Conservation (phyloP, 768 basidiomycete species). For the Nidularia pulvinata region DNA sequence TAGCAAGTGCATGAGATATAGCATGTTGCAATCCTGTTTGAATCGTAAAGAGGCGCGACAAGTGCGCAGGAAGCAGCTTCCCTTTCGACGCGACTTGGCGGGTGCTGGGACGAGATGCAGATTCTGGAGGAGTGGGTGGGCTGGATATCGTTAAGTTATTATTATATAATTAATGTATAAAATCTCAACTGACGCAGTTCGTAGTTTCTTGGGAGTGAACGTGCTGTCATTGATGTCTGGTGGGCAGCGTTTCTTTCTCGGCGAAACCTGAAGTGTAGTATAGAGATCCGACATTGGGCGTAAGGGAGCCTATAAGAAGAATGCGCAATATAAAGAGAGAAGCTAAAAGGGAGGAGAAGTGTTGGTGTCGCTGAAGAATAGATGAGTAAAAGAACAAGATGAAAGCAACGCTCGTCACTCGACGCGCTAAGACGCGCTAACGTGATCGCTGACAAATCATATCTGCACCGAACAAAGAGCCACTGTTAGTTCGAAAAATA, state of each 20-base stretch:
- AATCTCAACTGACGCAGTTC: slow-evolving; percentile 44
- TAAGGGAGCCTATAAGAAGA: neutral
- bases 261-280: slow-evolving; percentile 61
- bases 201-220: slow-evolving; percentile 70
- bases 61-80: slow-evolving; percentile 47
- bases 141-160: slow-evolving; percentile 21
- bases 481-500: too few relatives aligned
- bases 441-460: too few relatives aligned
- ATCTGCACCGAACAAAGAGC: too few relatives aligned
- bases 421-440: neutral
- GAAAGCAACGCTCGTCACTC: neutral
- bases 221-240: slow-evolving; percentile 48
- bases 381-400: neutral
- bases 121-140: slow-evolving; percentile 59
- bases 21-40: slow-evolving; percentile 80
- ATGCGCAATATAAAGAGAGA: slow-evolving; percentile 1
- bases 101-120: slow-evolving; percentile 31
- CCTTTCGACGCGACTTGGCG: slow-evolving; percentile 6
- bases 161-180: slow-evolving; percentile 2
- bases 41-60: slow-evolving; percentile 60
- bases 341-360: slow-evolving; percentile 3
- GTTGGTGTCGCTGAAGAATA: slow-evolving; percentile 14
- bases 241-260: slow-evolving; percentile 65
- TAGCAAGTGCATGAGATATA: slow-evolving; percentile 83
- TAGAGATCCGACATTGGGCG: slow-evolving; percentile 58